Evolutionary conservation across 805 yeast species (phyloP).

Genomic region (Monosporozyma servazzii): DNA sequence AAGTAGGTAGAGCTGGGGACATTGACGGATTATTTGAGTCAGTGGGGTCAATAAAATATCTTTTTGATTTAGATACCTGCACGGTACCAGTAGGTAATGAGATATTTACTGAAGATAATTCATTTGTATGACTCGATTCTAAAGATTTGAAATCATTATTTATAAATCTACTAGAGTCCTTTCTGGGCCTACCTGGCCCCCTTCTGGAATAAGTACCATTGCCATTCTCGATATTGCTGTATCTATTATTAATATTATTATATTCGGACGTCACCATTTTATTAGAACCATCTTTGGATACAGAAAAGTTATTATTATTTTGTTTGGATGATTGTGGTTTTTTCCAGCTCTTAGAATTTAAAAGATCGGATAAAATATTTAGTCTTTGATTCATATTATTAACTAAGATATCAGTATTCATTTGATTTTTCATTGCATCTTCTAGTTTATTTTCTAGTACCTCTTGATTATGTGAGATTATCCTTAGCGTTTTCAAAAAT

Average conservation of each 20-base stretch:
- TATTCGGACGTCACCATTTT: not conserved
- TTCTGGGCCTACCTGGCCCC: constrained; percentile 31
- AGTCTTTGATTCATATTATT: constrained; percentile 22
- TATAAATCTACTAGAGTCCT: constrained; percentile 10
- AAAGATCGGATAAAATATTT: constrained; percentile 6
- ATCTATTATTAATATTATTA: not conserved
- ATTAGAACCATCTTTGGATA: not conserved
- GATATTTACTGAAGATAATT: constrained; percentile 10
- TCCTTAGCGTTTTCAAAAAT: constrained; percentile 21
- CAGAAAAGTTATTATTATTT: not conserved
- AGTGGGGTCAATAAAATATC: constrained; percentile 25
- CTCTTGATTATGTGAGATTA: constrained; percentile 27
- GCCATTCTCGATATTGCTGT: too few relatives aligned
- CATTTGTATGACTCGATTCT: constrained; percentile 2
- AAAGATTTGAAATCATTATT: not conserved
- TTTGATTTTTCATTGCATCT: constrained; percentile 29
- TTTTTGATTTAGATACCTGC: constrained; percentile 24
- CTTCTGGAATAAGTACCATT: constrained; percentile 10
- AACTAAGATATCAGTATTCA: constrained; percentile 29
- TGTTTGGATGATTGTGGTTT: not conserved
- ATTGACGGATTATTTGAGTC: not conserved
- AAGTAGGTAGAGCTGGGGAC: not conserved
- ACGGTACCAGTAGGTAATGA: constrained; percentile 24
- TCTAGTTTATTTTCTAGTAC: constrained; percentile 29
- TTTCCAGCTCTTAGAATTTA: constrained; percentile 4